Evolutionary conservation across 768 basidiomycete species (phyloP), one percentile per base, ranked within the genome.

Genomic region (Serendipita sp.): DNA sequence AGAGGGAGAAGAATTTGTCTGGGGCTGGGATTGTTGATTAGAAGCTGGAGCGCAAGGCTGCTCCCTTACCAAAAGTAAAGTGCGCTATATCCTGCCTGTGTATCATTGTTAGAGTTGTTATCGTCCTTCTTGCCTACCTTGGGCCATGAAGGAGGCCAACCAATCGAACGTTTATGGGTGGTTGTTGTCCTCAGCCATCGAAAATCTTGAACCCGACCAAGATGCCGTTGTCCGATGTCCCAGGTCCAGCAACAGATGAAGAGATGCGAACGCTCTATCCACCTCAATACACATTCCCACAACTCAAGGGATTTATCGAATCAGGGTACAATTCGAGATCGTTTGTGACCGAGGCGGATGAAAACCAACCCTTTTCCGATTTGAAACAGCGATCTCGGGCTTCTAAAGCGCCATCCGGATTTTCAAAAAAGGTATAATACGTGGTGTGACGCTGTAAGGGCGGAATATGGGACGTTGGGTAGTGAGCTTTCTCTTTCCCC

Each of bases 271-370:
- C 72, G 1, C 73, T 87, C 69, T 90, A 90, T 68, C 88, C 88
- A 14, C 77, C 84, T 3, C 82, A 79, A 65, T 88, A 88, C 66
- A 86, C 87, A 0, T 90, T 86, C 85, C 65, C 71, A 7, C 82
- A 90, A 69, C 73, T 90, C 28, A 89, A 83, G 73, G 78, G 81
- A 3, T 89, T 90, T 65, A 77, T 90, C 56, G 86, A 84, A 69
- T 86, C 88, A 63, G 88, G 88, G 86, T 86, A 70, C 44, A 38
- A 42, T 1, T 17, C 7, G 38, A 38, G 38, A 38, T 17, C 28
- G 13, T 30, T 42, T 30, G 13, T 41, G 13, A 14, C 9, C 24
- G 24, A 3, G 30, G n/a, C 5, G 2, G 30, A 30, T 64, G 30
- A 51, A 3, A 24, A 51, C 14, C 7, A 42, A 34, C 50, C 62